A percentile compares a stretch with the other conserved stretches of the same genome.
These are phyloP conservation scores for Pisolithus marmoratus DNA, from an alignment of 768 basidiomycete genomes.

Conservation along the genomic window DNA sequence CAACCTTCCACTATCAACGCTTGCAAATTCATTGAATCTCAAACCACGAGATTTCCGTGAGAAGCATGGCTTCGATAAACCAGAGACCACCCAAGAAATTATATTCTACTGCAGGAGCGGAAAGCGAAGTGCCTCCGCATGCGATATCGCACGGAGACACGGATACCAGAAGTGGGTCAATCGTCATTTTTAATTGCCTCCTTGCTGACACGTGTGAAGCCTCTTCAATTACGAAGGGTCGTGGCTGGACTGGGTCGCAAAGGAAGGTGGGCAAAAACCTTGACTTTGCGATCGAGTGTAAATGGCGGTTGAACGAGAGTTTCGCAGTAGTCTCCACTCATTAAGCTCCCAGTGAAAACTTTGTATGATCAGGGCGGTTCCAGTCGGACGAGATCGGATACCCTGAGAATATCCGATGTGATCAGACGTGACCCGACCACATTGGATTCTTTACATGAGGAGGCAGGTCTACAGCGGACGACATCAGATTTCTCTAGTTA, in stretches of 20 bases:
- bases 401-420: too few species aligned
- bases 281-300: neutral
- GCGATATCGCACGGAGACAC: constrained; percentile 74
- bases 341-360: too few species aligned
- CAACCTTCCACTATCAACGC: constrained; percentile 79
- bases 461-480: too few species aligned
- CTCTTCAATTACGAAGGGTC: constrained; percentile 78
- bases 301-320: neutral
- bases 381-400: too few species aligned
- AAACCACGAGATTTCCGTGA: constrained; percentile 49
- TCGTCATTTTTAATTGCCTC: neutral
- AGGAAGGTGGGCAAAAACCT: constrained; percentile 40
- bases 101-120: constrained; percentile 92
- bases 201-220: constrained; percentile 24
- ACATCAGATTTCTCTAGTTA: too few species aligned
- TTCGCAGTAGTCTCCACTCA: neutral
- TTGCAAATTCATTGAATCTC: constrained; percentile 62
- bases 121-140: constrained; percentile 72
- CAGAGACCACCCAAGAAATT: constrained; percentile 62
- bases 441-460: too few species aligned
- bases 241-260: constrained; percentile 79
- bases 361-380: too few species aligned
- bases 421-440: too few species aligned
- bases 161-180: constrained; percentile 71
- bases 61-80: constrained; percentile 72